Conservation (phyloP, 2,329 filamentous ascomycete genomes). For the Aspergillus pseudonomiae region DNA sequence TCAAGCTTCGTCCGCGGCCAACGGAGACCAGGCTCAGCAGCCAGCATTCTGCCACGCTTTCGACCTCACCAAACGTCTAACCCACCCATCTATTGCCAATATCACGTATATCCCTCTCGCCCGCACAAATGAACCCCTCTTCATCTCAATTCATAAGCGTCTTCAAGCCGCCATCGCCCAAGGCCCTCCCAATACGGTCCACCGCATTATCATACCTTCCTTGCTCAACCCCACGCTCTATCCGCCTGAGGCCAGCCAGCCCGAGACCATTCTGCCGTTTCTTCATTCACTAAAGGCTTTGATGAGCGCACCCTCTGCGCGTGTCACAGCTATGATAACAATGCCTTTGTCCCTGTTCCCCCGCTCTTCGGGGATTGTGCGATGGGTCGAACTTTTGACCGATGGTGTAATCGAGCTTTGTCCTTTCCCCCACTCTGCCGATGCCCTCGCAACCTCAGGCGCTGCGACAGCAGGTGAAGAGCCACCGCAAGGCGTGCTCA, state of each 20-base stretch:
- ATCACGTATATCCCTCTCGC: slow-evolving; percentile 56
- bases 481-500: slow-evolving; percentile 81
- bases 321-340: slow-evolving; percentile 73
- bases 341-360: slow-evolving; percentile 81
- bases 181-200: slow-evolving; percentile 64
- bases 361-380: slow-evolving; percentile 71
- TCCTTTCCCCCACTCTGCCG: slow-evolving; percentile 65
- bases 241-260: slow-evolving; percentile 67
- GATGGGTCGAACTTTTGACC: slow-evolving; percentile 82
- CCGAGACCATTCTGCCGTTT: slow-evolving; percentile 75
- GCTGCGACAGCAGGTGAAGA: slow-evolving; percentile 66
- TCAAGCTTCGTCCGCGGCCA: slow-evolving; percentile 48
- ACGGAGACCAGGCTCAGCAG: slow-evolving; percentile 24
- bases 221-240: slow-evolving; percentile 88
- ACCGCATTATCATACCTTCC: slow-evolving; percentile 82
- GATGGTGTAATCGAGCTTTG: slow-evolving; percentile 88
- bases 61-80: slow-evolving; percentile 69
- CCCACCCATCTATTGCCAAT: slow-evolving; percentile 56
- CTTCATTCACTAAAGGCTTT: slow-evolving; percentile 77
- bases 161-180: slow-evolving; percentile 60
- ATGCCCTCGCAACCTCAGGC: slow-evolving; percentile 55
- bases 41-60: slow-evolving; percentile 71
- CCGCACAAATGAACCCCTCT: slow-evolving; percentile 54
- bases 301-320: slow-evolving; percentile 66
- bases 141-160: slow-evolving; percentile 65